Base-by-base conservation (phyloP, 2,329 filamentous ascomycete genomes). In the Hypoxylon sp. region DNA sequence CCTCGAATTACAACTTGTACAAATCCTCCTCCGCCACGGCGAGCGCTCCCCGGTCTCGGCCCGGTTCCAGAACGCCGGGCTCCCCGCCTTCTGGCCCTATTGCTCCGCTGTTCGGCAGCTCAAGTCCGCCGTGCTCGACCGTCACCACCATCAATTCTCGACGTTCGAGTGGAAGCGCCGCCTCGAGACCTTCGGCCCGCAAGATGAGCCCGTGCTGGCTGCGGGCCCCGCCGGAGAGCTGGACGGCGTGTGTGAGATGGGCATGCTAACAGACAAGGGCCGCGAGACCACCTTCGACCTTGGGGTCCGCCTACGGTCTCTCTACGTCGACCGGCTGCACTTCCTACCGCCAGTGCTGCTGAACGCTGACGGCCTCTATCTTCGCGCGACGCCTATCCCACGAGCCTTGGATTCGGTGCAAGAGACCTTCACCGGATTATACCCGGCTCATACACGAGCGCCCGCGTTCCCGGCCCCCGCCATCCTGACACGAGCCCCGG, bases 1-100 rank as follows among this genome's bases (percentile, higher is more conserved):
- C 48, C 85, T 99, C 65, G 87, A 95, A 78, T 88, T 99, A 37
- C 92, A 96, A 78, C 89, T 96, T 67, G 96, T 98, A 54, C 96
- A 99, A 82, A 86, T 98, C 74, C 87, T 94, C 69, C 87, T 94
- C 75, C 90, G 92, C 64, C 92, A 94, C 81, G 92, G 92, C 81
- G 88, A 91, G 83, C 91, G 95, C 64, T 95, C 91, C 6, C 95
- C 95, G 29, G 92, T 98, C 29, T 92, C 89, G 64, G 87, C 92
- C n/a, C 91, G 96, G 42, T 98, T 99, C 79, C 88, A 92, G 77
- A 96, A 95, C 82, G 87, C 88, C 52, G 89, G 89, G 10, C 84
- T 91, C n/a, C 79, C 82, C 47, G 78, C 86, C 54, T 90, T 89
- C 80, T 99, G 96, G 96, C 93, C 96, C 1, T 98, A 98, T 81